These are phyloP conservation scores for Pseudovirgaria hyperparasitica DNA, from an alignment of 2,329 filamentous ascomycete species.

Conservation along the genomic window DNA sequence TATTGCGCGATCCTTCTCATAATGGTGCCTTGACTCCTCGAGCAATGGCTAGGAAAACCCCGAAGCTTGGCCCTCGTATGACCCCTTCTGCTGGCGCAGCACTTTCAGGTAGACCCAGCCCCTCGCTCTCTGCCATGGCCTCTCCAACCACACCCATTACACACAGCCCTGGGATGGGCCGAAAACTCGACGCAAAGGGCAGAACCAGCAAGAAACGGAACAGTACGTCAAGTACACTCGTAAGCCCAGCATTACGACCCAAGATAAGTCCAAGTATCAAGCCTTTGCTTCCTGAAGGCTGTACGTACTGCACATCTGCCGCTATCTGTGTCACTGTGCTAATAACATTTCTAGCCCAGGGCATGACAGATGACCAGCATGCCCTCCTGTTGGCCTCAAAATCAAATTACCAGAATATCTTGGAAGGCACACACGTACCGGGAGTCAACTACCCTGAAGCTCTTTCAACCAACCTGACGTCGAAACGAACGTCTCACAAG, in stretches of 20 bases:
- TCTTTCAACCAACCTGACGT: constrained; percentile 84
- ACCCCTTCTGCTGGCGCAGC: constrained; percentile 24
- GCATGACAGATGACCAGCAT: constrained; percentile 41
- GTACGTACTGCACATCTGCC: constrained; percentile 33
- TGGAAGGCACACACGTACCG: constrained; percentile 83
- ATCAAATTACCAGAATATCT: constrained; percentile 94
- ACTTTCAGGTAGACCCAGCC: constrained; percentile 31
- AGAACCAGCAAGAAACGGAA: constrained; percentile 32
- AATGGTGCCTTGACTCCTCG: constrained; percentile 43
- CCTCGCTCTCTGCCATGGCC: constrained; percentile 38
- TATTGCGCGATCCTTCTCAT: no score
- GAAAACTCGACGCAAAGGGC: constrained; percentile 17
- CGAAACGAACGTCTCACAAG: constrained; percentile 94
- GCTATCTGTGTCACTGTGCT: constrained; percentile 2
- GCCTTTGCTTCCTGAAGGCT: constrained; percentile 63
- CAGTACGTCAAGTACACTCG: constrained; percentile 50
- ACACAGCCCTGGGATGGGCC: constrained; percentile 10
- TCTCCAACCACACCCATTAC: constrained; percentile 33
- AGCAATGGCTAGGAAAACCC: constrained; percentile 54
- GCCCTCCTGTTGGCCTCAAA: constrained; percentile 79
- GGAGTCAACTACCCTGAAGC: constrained; percentile 85
- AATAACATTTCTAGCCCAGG: constrained; percentile 7
- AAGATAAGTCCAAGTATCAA: constrained; percentile 93
- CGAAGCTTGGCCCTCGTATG: constrained; percentile 47
- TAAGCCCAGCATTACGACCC: constrained; percentile 75